phyloP scores from a whole-genome alignment of 352 stramenopile genomes.

The Pythium plurisporium region DNA sequence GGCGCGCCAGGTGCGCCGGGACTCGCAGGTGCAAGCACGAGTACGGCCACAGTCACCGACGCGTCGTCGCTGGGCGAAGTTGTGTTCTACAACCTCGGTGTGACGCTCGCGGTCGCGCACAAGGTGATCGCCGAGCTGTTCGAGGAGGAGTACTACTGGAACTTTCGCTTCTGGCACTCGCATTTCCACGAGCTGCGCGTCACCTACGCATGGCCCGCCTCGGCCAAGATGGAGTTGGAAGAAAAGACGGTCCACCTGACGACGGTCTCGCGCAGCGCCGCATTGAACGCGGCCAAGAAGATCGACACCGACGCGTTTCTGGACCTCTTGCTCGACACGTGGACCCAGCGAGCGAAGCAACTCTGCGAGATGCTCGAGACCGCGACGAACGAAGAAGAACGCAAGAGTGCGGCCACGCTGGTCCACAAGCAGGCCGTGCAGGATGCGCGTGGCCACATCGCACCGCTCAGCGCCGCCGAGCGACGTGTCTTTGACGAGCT shows the following conservation, averaged over 20 bases:
- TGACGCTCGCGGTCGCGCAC: slow-evolving; percentile 49
- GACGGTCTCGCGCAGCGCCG: slow-evolving; percentile 35
- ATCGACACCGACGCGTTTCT: slow-evolving; percentile 76
- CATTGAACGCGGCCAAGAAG: slow-evolving; percentile 57
- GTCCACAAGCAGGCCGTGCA: slow-evolving; percentile 35
- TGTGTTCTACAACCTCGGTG: slow-evolving; percentile 69
- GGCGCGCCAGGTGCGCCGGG: too few species aligned
- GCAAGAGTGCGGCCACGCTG: slow-evolving; percentile 21
- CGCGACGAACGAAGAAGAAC: slow-evolving; percentile 58
- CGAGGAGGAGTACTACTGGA: slow-evolving; percentile 71
- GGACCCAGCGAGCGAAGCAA: slow-evolving; percentile 49
- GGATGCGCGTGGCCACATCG: slow-evolving; percentile 33
- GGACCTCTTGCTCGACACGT: slow-evolving; percentile 55
- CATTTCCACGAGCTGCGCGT: slow-evolving; percentile 58
- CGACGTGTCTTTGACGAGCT: slow-evolving; percentile 45
- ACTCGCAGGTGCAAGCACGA: too few species aligned
- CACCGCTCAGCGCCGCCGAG: slow-evolving; percentile 34
- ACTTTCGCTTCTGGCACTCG: slow-evolving; percentile 66
- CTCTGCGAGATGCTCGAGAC: slow-evolving; percentile 45
- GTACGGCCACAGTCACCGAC: too few species aligned
- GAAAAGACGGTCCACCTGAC: slow-evolving; percentile 27
- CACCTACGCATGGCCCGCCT: slow-evolving; percentile 42
- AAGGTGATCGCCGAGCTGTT: slow-evolving; percentile 67
- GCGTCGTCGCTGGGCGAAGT: slow-evolving; percentile 30
- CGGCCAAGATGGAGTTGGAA: slow-evolving; percentile 58